Evolutionary conservation across 192 early-diverging fungal species (phyloP).

Genomic region (Backusella luteola): DNA sequence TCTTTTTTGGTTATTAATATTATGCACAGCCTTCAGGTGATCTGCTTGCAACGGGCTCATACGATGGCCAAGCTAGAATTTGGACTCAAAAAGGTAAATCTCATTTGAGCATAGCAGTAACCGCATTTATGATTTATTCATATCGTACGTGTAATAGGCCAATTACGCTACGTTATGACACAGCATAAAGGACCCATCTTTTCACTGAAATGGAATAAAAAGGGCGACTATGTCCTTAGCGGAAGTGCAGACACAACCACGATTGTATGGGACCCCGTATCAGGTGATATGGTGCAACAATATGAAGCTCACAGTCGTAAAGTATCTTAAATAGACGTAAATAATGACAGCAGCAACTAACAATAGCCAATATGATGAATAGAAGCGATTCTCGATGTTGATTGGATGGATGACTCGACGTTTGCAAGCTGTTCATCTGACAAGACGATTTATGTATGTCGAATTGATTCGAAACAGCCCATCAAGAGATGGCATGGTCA

Average conservation of each 20-base stretch:
- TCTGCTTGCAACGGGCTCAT: conserved; percentile 81
- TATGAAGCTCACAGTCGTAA: conserved; percentile 66
- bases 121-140: not conserved
- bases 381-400: conserved; percentile 78
- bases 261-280: conserved; percentile 80
- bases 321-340: not conserved
- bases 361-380: not conserved
- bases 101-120: not conserved
- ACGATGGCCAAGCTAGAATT: conserved; percentile 82
- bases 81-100: conserved; percentile 67
- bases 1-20: not conserved
- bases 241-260: conserved; percentile 79
- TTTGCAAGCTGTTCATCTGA: conserved; percentile 90
- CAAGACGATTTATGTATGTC: conserved; percentile 77
- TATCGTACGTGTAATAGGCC: conserved; percentile 37
- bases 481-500: conserved; percentile 77
- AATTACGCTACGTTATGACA: conserved; percentile 56
- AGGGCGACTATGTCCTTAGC: conserved; percentile 69
- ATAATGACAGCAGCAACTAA: not conserved
- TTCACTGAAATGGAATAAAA: conserved; percentile 83
- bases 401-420: conserved; percentile 90
- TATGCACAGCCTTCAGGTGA: conserved; percentile 64
- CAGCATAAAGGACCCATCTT: conserved; percentile 83
- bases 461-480: conserved; percentile 65
- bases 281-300: conserved; percentile 71